Base-by-base conservation (phyloP, 1,139 yeast genomes). In the Candida anutae region DNA sequence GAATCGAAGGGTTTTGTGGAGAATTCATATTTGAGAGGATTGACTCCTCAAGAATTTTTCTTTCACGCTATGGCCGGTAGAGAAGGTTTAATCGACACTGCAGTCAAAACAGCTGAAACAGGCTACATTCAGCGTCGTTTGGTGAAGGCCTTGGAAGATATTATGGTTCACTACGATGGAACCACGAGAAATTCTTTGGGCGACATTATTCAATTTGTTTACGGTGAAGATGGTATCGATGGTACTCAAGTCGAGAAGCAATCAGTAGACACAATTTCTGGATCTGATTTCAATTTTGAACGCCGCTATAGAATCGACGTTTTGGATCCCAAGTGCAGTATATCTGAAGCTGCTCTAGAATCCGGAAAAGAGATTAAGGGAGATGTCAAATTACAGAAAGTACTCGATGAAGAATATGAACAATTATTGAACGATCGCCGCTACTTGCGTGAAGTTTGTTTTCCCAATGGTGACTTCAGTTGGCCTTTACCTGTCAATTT, bases 1-100 rank as follows among this genome's bases (percentile, higher is more conserved):
- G 98, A 90, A 58, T 87, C 96, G 4, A 85, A 87, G 53, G 99
- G 99, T 39, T 93, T 93, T 46, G 94, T 93, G 41, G 98, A 90
- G 58, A 93, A 93, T 50, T 93, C 98, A 9, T 93, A 90, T 49
- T 70, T 90, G 50, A 78, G 98, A 69, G 99, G 99, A 23, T 70
- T 93, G 49, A 90, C 98, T 11, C 99, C 99, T 22, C 98, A 90
- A 59, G 98, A 93, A 57, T 93, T 93, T 58, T 93, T 93, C 54
- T 90, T 90, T 81, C 99, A 93, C 56, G 98, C 98, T 31, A 93
- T 93, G 98, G 98, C 98, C 47, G 99, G 99, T 72, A 85, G 99
- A 73, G 99, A 90, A 67, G 99, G 99, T 75, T 74, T 90, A 55
- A 90, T 90, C 57, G 99, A 90, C 74, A 90, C 99, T 34, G 97